These are phyloP conservation scores for Przewalskia tangutica DNA, from an alignment of 257 asterid genomes.

Conservation along the genomic window DNA sequence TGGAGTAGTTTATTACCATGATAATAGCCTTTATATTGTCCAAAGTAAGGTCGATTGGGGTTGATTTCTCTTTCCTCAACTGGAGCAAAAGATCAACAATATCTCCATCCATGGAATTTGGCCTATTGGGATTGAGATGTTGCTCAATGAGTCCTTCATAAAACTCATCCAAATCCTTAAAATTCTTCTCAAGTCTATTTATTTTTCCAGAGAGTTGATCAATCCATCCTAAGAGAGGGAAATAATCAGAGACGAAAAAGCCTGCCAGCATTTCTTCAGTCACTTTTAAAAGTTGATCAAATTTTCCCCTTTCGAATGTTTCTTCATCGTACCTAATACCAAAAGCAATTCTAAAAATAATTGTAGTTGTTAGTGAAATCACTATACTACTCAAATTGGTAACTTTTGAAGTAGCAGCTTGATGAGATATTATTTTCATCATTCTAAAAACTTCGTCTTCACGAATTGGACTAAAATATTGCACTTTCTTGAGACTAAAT, in stretches of 20 bases:
- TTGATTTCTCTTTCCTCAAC: not conserved
- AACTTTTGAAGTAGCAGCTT: not conserved
- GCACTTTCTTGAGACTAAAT: not conserved
- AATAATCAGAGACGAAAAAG: not conserved
- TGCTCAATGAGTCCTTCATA: not conserved
- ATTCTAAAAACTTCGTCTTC: not conserved
- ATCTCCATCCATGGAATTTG: not conserved
- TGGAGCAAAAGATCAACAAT: not conserved
- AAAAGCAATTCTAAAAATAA: not conserved
- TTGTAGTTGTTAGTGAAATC: not conserved
- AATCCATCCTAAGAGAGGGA: not conserved
- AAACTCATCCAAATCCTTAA: not conserved
- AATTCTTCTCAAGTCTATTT: not conserved
- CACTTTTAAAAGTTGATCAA: not conserved
- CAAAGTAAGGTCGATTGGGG: not conserved
- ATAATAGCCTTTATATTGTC: not conserved
- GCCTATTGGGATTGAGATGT: not conserved
- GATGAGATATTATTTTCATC: not conserved
- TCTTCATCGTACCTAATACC: not conserved
- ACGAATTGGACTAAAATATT: not conserved
- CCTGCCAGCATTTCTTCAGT: slow-evolving; percentile 3
- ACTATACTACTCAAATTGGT: not conserved
- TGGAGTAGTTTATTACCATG: not conserved
- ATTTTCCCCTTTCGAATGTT: not conserved
- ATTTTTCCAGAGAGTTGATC: not conserved